phyloP scores from a whole-genome alignment of 2,329 filamentous ascomycete species.

The Exserohilum turcica region DNA sequence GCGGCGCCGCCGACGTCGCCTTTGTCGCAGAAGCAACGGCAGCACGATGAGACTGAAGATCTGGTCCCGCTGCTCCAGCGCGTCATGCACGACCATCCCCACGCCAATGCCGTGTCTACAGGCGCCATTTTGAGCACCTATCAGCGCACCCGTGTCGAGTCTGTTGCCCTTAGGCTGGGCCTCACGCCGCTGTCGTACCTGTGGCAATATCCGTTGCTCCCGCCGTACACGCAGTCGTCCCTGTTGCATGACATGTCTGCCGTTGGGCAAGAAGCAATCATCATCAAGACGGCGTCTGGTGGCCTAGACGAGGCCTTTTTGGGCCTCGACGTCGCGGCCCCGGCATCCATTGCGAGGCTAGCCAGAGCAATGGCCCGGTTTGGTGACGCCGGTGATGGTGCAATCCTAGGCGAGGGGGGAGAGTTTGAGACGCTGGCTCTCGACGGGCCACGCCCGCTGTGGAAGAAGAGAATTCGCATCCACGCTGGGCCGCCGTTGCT shows the following conservation, averaged over 20 bases:
- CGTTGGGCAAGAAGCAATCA: constrained; percentile 80
- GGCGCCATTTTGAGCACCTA: constrained; percentile 95
- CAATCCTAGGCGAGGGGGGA: constrained; percentile 86
- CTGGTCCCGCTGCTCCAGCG: constrained; percentile 74
- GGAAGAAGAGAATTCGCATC: constrained; percentile 72
- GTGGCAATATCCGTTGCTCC: constrained; percentile 86
- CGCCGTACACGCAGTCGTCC: constrained; percentile 54
- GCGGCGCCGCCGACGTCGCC: constrained; percentile 11
- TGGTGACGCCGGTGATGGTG: constrained; percentile 67
- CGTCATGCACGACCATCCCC: constrained; percentile 72
- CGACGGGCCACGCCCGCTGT: constrained; percentile 74
- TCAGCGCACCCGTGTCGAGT: constrained; percentile 94
- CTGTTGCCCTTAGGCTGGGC: constrained; percentile 81
- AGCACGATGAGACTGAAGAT: constrained; percentile 83
- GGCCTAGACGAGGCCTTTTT: constrained; percentile 81
- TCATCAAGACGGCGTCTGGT: constrained; percentile 93
- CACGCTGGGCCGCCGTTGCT: constrained; percentile 59
- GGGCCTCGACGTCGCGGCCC: constrained; percentile 76
- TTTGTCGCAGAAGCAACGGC: constrained; percentile 15
- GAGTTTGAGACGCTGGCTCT: constrained; percentile 94
- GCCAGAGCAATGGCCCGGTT: constrained; percentile 68
- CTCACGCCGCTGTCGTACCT: constrained; percentile 83
- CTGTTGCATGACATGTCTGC: constrained; percentile 81
- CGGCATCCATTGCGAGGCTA: constrained; percentile 54
- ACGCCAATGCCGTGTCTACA: constrained; percentile 83